Percentiles rank a stretch among this genome's conserved stretches.
Conservation (phyloP, 805 yeast species). For the Hanseniaspora vineae region DNA sequence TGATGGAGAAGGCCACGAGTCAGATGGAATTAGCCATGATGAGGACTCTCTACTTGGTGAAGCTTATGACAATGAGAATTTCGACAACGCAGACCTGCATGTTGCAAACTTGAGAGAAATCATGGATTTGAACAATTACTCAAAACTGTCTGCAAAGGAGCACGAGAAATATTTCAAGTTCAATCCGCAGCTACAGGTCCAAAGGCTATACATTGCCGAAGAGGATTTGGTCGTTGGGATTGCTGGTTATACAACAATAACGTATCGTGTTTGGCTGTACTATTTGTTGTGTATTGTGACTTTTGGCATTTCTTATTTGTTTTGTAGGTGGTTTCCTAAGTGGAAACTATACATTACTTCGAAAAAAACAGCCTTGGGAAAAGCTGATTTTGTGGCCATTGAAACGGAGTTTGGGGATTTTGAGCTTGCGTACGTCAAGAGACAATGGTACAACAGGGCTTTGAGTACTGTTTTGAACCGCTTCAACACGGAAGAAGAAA, state of each 20-base stretch:
- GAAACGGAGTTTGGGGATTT: conserved; percentile 92
- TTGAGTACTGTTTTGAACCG: conserved; percentile 49
- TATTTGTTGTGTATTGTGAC: conserved; percentile 43
- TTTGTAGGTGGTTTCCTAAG: conserved; percentile 79
- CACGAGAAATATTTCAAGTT: conserved; percentile 14
- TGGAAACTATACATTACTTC: conserved; percentile 61
- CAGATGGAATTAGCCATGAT: conserved; percentile 10
- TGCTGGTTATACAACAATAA: conserved; percentile 67
- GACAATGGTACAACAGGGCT: conserved; percentile 55
- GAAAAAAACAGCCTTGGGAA: conserved; percentile 50
- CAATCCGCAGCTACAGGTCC: conserved; percentile 35
- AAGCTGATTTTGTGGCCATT: conserved; percentile 83
- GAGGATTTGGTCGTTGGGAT: conserved; percentile 91
- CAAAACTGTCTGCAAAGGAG: conserved; percentile 5
- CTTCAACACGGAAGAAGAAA: conserved; percentile 13
- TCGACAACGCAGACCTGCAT: background rate
- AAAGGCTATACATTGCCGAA: conserved; percentile 85
- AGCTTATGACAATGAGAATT: conserved; percentile 14
- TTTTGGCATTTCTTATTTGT: conserved; percentile 58
- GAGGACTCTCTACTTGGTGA: conserved; percentile 16
- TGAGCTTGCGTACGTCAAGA: conserved; percentile 40
- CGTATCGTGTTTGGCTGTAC: conserved; percentile 34
- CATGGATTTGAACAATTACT: background rate
- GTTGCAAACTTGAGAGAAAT: conserved; percentile 5
- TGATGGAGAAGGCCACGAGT: conserved; percentile 21